phyloP scores from a whole-genome alignment of 2,329 filamentous ascomycete genomes.

The Pseudogymnoascus sp. region DNA sequence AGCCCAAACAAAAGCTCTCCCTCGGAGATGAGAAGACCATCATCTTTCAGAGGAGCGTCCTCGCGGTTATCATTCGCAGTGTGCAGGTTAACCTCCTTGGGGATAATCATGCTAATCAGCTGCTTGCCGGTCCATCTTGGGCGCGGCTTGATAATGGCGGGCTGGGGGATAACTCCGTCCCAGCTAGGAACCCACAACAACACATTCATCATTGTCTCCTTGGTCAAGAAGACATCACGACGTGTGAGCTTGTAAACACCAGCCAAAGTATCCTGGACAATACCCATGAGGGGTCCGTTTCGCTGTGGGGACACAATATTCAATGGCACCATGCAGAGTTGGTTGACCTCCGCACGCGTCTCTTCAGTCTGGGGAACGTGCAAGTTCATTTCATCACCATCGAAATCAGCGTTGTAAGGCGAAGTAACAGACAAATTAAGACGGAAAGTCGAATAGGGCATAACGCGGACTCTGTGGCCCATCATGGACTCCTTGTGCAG shows the following conservation, averaged over 20 bases:
- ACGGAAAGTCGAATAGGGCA: constrained; percentile 98
- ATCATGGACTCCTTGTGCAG: constrained; percentile 99
- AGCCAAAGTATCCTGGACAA: constrained; percentile 94
- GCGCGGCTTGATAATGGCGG: constrained; percentile 86
- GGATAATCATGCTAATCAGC: constrained; percentile 87
- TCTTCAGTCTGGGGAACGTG: constrained; percentile 98
- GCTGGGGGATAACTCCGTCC: constrained; percentile 88
- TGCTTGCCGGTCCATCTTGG: constrained; percentile 98
- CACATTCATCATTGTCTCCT: constrained; percentile 90
- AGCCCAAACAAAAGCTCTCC: constrained; percentile 87
- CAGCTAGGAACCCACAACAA: constrained; percentile 97
- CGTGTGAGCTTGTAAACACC: constrained; percentile 96
- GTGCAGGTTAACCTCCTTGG: constrained; percentile 73
- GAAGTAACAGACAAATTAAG: constrained; percentile 96
- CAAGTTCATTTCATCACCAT: constrained; percentile 99
- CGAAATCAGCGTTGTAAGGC: constrained; percentile 99
- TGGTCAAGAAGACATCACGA: constrained; percentile 81
- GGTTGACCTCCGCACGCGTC: constrained; percentile 85
- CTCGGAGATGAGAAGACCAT: constrained; percentile 72
- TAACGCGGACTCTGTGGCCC: constrained; percentile 93
- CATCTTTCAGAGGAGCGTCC: constrained; percentile 59
- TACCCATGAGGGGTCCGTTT: constrained; percentile 97
- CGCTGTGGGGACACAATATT: constrained; percentile 98
- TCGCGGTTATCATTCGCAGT: constrained; percentile 51
- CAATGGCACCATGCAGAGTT: constrained; percentile 93